phyloP scores from a whole-genome alignment of 768 basidiomycete genomes.

The Podaxis carcinomalis region DNA sequence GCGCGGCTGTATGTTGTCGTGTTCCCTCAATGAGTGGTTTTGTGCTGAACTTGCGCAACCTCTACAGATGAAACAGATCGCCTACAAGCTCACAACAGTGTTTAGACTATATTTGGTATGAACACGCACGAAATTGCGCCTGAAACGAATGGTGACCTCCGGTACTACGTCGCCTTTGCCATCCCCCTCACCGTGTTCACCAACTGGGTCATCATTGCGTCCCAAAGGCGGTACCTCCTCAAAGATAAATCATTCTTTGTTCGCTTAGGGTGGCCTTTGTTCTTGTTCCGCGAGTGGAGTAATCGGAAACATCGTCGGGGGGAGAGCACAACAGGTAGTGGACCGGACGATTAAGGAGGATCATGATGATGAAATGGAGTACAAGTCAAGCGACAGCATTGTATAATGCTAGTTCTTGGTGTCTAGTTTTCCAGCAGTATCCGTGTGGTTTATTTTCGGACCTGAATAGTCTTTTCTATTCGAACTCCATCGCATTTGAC shows the following conservation, averaged over 20 bases:
- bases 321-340: neutral
- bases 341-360: neutral
- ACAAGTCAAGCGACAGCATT: neutral
- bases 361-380: neutral
- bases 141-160: conserved; percentile 31
- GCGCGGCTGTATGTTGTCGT: conserved; percentile 22
- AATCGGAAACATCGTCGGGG: neutral
- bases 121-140: conserved; percentile 43
- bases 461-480: neutral
- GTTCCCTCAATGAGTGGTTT: conserved; percentile 12
- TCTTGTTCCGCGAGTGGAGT: conserved; percentile 14
- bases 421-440: neutral
- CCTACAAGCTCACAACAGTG: conserved; percentile 27
- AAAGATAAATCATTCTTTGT: conserved; percentile 21
- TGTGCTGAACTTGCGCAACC: neutral
- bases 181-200: conserved; percentile 45
- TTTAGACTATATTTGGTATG: conserved; percentile 56
- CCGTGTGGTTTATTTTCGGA: neutral
- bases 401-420: neutral
- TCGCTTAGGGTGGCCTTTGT: conserved; percentile 33
- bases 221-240: conserved; percentile 43
- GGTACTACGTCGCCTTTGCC: conserved; percentile 39
- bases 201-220: conserved; percentile 50
- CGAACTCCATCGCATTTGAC: neutral
- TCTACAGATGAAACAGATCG: conserved; percentile 47